Conservation (phyloP, 2,329 filamentous ascomycete genomes). For the Lachnellula subtilissima region DNA sequence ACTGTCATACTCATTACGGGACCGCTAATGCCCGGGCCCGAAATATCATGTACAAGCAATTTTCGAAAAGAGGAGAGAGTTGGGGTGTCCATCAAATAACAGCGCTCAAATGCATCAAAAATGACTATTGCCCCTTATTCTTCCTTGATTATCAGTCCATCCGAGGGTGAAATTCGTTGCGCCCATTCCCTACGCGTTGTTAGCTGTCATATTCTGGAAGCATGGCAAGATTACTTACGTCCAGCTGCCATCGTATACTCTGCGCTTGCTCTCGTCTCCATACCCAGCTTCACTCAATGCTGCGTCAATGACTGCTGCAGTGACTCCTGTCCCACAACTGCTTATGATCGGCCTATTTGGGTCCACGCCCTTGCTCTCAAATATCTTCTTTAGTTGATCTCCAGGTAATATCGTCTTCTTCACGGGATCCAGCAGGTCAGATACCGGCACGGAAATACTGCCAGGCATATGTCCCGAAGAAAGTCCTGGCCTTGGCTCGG, state of each 20-base stretch:
- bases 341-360: constrained; percentile 76
- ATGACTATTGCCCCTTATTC: constrained; percentile 9
- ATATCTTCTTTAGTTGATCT: constrained; percentile 68
- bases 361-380: constrained; percentile 75
- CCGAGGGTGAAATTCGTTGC: constrained; percentile 56
- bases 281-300: constrained; percentile 76
- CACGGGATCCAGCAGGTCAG: constrained; percentile 71
- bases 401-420: constrained; percentile 75
- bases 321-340: constrained; percentile 91
- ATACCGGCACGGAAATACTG: constrained; percentile 77
- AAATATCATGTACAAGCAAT: background rate
- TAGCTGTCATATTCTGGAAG: constrained; percentile 2
- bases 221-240: constrained; percentile 59
- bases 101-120: background rate
- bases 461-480: constrained; percentile 90
- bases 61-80: background rate
- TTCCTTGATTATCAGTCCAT: constrained; percentile 56
- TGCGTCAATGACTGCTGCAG: constrained; percentile 84
- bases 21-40: background rate
- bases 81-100: background rate
- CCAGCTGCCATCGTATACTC: constrained; percentile 95
- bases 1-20: background rate
- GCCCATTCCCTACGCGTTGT: constrained; percentile 55
- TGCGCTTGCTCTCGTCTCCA: constrained; percentile 60
- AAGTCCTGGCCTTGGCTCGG: constrained; percentile 81